Conservation (phyloP, 83 land plant species). For the Picea abies region DNA sequence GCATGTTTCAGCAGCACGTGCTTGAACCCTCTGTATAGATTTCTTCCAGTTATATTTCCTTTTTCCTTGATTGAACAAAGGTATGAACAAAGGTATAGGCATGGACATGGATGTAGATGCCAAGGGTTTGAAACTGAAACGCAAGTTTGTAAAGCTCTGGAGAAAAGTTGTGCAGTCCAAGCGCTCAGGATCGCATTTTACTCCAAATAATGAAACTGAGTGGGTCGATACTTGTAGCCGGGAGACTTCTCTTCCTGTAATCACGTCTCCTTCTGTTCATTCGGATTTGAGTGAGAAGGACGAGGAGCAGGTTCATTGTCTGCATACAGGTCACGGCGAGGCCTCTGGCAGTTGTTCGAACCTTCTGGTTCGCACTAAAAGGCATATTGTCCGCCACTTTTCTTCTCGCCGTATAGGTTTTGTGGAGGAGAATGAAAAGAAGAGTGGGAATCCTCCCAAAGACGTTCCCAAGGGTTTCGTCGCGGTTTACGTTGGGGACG, state of each 20-base stretch:
- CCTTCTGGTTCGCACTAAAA: neutral
- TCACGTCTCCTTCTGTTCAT: neutral
- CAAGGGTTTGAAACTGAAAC: neutral
- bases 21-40: too few species aligned
- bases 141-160: neutral
- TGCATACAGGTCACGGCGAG: too few species aligned
- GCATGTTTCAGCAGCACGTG: too few species aligned
- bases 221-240: neutral
- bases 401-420: neutral
- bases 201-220: neutral
- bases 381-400: neutral
- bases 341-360: neutral
- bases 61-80: too few species aligned
- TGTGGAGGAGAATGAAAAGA: neutral
- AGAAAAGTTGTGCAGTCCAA: neutral
- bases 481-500: neutral
- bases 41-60: too few species aligned
- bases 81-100: too few species aligned
- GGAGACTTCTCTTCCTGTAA: neutral
- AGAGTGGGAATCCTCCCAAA: neutral
- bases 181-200: neutral
- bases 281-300: neutral
- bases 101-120: too few species aligned
- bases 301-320: neutral
- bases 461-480: slow-evolving; percentile 1